These are phyloP conservation scores for Endotrypanum monterogeii DNA, from an alignment of 208 protist genomes.

Conservation along the genomic window DNA sequence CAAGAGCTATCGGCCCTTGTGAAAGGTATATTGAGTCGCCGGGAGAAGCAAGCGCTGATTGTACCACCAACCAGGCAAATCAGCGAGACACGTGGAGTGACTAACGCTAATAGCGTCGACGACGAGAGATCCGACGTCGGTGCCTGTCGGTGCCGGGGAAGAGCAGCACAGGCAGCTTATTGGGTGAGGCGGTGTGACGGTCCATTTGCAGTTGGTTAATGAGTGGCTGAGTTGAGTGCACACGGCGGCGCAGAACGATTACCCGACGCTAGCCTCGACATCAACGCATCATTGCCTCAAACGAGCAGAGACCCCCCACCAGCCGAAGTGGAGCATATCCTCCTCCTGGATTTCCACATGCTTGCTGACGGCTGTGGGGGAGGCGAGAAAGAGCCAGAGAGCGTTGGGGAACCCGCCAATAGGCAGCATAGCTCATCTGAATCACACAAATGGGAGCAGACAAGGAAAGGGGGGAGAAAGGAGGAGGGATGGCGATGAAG, in stretches of 20 bases:
- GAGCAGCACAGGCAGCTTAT: not conserved
- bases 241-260: not conserved
- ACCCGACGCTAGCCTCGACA: not conserved
- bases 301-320: not conserved
- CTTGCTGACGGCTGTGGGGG: too few relatives aligned
- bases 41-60: slow-evolving; percentile 85
- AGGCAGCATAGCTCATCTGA: too few relatives aligned
- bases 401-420: not conserved
- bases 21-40: slow-evolving; percentile 89
- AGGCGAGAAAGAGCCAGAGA: not conserved
- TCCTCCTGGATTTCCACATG: not conserved
- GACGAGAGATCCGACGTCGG: not conserved
- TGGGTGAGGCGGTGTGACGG: not conserved
- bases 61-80: too few relatives aligned
- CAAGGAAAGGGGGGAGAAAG: too few relatives aligned
- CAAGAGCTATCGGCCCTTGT: slow-evolving; percentile 83
- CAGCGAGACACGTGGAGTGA: not conserved
- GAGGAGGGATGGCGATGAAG: too few relatives aligned
- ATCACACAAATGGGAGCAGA: too few relatives aligned
- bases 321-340: not conserved
- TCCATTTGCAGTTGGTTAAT: slow-evolving; percentile 9
- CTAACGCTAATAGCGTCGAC: not conserved
- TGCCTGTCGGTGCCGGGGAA: not conserved
- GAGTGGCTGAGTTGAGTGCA: slow-evolving; percentile 27
- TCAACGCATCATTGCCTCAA: not conserved